These are phyloP conservation scores for Carpinus fangiana DNA, from an alignment of 306 rosid species.

Conservation along the genomic window DNA sequence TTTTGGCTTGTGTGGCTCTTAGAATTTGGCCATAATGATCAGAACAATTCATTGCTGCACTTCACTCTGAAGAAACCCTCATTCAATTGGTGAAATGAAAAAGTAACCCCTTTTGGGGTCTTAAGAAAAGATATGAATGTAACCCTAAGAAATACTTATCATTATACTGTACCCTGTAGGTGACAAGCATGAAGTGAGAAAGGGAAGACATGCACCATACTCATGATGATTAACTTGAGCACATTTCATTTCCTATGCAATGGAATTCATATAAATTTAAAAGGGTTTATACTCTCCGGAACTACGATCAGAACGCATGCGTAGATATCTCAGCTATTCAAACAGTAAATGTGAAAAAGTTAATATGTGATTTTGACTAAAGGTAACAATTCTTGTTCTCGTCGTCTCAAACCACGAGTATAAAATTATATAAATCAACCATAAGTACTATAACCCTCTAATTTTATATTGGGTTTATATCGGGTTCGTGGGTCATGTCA, in stretches of 20 bases:
- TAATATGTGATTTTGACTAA: too few species aligned
- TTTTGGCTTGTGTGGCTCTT: slow-evolving; percentile 10
- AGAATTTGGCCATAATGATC: slow-evolving; percentile 34
- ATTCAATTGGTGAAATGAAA: slow-evolving; percentile 38
- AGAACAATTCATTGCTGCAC: slow-evolving; percentile 22
- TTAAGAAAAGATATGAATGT: slow-evolving; percentile 32
- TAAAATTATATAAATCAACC: too few species aligned
- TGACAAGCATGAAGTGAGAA: slow-evolving; percentile 47
- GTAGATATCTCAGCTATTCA: too few species aligned
- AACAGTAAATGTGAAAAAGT: too few species aligned
- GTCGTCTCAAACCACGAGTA: too few species aligned
- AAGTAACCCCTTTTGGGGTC: slow-evolving; percentile 30
- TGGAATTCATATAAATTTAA: background rate
- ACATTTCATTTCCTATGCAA: slow-evolving; percentile 24
- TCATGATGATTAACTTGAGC: slow-evolving; percentile 25
- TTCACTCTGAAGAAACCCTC: slow-evolving; percentile 29
- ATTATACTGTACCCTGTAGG: slow-evolving; percentile 38
- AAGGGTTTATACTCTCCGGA: too few species aligned
- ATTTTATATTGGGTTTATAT: too few species aligned
- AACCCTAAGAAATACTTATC: slow-evolving; percentile 37
- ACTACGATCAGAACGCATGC: too few species aligned
- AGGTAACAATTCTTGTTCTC: too few species aligned
- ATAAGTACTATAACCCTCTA: too few species aligned
- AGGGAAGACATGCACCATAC: slow-evolving; percentile 27
- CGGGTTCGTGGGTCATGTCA: too few species aligned